Base-by-base conservation (phyloP, 805 yeast genomes). In the Starmera quercuum region DNA sequence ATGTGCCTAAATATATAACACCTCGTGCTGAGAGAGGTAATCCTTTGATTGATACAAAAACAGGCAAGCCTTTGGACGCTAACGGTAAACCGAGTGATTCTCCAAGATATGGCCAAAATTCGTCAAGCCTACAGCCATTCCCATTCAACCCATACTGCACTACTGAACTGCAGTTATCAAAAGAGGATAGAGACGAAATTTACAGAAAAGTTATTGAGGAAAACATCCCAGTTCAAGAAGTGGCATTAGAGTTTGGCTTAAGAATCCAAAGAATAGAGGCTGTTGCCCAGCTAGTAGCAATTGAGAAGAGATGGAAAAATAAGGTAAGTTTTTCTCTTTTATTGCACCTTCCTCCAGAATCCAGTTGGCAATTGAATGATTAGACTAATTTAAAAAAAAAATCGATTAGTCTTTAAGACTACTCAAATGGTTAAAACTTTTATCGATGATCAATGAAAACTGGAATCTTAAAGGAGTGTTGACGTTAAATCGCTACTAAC, bases 191-290 rank as follows among this genome's bases (percentile, higher is more conserved):
- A 54, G 54, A 59, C 19, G 63, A 70, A 28, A 80, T 92, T 20
- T 68, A 73, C 37, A 61, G 67, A 30, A 86, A 76, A 33, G 63
- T 74, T 35, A 62, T 55, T 13, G 66, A 63, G 27, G 71, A 74
- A 20, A 73, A 75, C 29, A 49, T 69, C 31, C 68, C 81, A 28
- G 60, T 78, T 16, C 90, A 83, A 54, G 80, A 77, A 44, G 77
- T 84, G 30, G 88, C 96, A 9, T 73, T 79, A 42, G 73, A 74
- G 50, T 79, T 77, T 51, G 90, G 94, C 4, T 64, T 90, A 44
- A 83, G 85, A 52, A 73, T 87, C 40, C 83, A 87, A 34, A 75
- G 97, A 56, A 68, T 92, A 15, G 95, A 88, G 53, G 97, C 97
- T n/a, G 68, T 90, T 37, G 62, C 83, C 18, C 76, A 73, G 54